Evolutionary conservation across 1,139 yeast species (phyloP), one percentile per base, ranked within the genome.

Genomic region (Pichia sp.): DNA sequence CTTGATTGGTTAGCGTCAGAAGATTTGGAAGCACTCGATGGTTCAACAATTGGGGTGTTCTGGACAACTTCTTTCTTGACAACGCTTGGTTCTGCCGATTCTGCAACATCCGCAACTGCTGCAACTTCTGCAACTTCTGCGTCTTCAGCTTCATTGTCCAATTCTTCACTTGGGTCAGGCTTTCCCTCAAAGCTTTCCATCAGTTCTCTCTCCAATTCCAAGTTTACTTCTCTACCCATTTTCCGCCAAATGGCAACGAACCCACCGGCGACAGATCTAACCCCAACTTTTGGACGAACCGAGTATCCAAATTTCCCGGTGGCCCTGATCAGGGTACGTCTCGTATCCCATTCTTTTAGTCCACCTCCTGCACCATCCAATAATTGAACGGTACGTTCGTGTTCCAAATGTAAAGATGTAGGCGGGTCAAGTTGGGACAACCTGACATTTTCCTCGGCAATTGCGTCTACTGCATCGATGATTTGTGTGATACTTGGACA

Each of bases 301-400:
- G 76, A 77, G 50, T 71, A 63, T 1, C 73, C 79, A 2, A 64
- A 61, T 43, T 71, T 71, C 4, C 74, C 75, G 1, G 75, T 71
- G 6, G 72, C 70, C 61, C 73, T 70, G 12, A 75, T 69, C 1
- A 62, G 55, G 0, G 77, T 64, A 47, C 66, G 65, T 48, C 79
- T 64, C 0, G 73, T 62, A 58, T 74, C 76, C 78, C 77, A 74
- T 47, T 74, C 77, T 55, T 72, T 72, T 51, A 73, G 60, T 0
- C 77, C 78, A 33, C 80, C 80, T 29, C 80, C 80, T 49, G 73
- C 75, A 4, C 80, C 80, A 10, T 77, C 76, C 54, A 70, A 61
- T 16, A 77, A 56, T 60, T 77, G 80, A 14, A 73, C 67, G 4
- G 77, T 71, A 48, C 70, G 67, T 6, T 69, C 68, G 55, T 59